Evolutionary conservation across 768 basidiomycete genomes (phyloP), one percentile per base, ranked within the genome.

Genomic region (Lanmaoa pseudosensibilis): DNA sequence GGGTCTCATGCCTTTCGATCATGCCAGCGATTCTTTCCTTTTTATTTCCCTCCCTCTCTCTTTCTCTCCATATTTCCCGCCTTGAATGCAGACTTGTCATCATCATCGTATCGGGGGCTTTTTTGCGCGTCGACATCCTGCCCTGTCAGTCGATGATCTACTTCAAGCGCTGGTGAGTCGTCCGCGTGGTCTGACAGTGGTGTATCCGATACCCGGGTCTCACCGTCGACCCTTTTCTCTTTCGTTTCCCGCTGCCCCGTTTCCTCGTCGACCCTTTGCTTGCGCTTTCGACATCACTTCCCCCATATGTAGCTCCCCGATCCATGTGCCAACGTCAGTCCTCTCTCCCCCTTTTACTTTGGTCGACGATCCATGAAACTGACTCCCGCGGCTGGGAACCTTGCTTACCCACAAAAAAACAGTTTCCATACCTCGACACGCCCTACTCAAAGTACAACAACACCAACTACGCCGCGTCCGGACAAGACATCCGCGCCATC

Each of bases 341-440:
- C 25, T 15, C 25, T 15, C n/a, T 47, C 30, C 10, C 12, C 27
- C 7, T 13, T 3, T 19, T 32, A 13, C 19, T 21, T 55, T 38
- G 7, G 25, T 50, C 12, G 18, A 19, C 12, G 18, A 19, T 27
- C 18, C 11, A 23, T 11, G 8, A 6, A 27, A 25, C 25, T 50
- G 36, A 37, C 4, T 13, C 48, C 25, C n/a, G 21, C 4, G 46
- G 8, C 4, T 21, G 32, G 32, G 12, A 13, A 10, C 10, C 21
- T 7, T 12, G 12, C n/a, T 15, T 8, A 4, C 7, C 21, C 27
- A 27, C 27, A 27, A n/a, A n/a, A n/a, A 13, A 2, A 15, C 13
- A 68, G 66, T 33, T 46, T 46, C 57, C 53, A 21, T 56, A 21
- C 19, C 55, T 66, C 15, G 60, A 65, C 18, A 66, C 66, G 11